Base-by-base conservation (phyloP, 805 yeast species). In the Yamadazyma paraphyllophila region DNA sequence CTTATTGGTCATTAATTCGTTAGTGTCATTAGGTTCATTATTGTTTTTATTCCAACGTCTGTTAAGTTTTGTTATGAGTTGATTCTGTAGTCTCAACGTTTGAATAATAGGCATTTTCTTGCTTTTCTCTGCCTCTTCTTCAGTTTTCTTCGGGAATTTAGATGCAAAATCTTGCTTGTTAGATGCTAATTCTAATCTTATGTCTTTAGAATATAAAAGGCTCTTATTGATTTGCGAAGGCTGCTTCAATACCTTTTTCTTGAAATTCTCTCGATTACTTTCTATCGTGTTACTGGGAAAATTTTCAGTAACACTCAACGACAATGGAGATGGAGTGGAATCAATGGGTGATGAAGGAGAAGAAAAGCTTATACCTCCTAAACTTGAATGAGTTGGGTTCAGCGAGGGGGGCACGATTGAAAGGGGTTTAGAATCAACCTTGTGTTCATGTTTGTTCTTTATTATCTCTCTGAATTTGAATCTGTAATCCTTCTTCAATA, bases 11-110 rank as follows among this genome's bases (percentile, higher is more conserved):
- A 45, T 42, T 35, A n/a, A 25, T 25, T 39, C 41, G 14, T 36
- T 37, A 26, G 17, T 36, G 30, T 36, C 36, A 39, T 34, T 35
- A 29, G 25, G 8, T n/a, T 44, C 48, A 16, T 42, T 42, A 33
- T 35, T 36, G 9, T 32, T 34, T 43, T 65, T 65, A 52, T 67
- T 71, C 76, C 76, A 71, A 45, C 66, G 69, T 40, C 63, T 61
- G 49, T 71, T 71, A 26, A 70, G 55, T 50, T 67, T 57, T 17
- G 58, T 55, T 14, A 71, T 61, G 36, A 68, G 56, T 44, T 61
- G 60, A 49, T 65, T 66, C 45, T 68, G 73, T 34, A 60, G 63
- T 8, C 48, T 54, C 16, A 64, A 47, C 8, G 66, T 53, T 7
- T 50, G 47, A 4, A 51, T 24, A 1, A 46, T 41, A 13, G 55